Conservation (phyloP, 352 stramenopile genomes). For the Pythium monospermum region DNA sequence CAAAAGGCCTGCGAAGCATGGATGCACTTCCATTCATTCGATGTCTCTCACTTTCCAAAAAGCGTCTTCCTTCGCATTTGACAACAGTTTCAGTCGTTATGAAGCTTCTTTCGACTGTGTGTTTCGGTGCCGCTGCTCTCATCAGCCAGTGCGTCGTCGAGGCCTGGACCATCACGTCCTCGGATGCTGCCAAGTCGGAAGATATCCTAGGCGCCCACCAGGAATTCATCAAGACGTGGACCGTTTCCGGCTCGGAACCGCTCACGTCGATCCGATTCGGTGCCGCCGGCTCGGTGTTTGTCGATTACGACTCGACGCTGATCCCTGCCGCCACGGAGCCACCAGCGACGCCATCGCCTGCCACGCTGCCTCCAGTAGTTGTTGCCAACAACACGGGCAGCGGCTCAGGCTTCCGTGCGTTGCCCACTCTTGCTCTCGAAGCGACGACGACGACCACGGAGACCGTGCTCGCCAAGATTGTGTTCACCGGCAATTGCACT, state of each 20-base stretch:
- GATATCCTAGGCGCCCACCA: slow-evolving; percentile 10
- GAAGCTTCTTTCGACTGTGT: slow-evolving; percentile 12
- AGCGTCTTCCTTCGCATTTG: neutral
- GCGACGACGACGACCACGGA: slow-evolving; percentile 13
- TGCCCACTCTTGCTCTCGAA: too few relatives aligned
- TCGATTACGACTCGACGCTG: slow-evolving; percentile 13
- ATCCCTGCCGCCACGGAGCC: neutral
- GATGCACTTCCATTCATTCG: neutral
- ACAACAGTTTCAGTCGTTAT: too few relatives aligned
- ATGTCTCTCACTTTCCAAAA: slow-evolving; percentile 13
- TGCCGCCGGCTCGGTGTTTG: slow-evolving; percentile 13
- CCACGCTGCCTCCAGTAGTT: neutral
- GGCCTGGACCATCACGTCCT: slow-evolving; percentile 17
- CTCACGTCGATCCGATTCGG: slow-evolving; percentile 7
- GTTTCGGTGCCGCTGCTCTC: neutral
- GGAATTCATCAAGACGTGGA: slow-evolving; percentile 17
- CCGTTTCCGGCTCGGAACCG: slow-evolving; percentile 4
- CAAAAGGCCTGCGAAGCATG: neutral
- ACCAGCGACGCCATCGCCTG: neutral
- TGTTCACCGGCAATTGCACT: slow-evolving; percentile 51
- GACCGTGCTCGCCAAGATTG: slow-evolving; percentile 36
- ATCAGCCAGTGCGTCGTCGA: neutral
- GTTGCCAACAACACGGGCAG: too few relatives aligned
- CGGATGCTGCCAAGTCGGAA: slow-evolving; percentile 5
- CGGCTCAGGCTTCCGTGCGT: too few relatives aligned